These are phyloP conservation scores for Cytospora leucostoma DNA, from an alignment of 2,329 filamentous ascomycete species.

Conservation along the genomic window DNA sequence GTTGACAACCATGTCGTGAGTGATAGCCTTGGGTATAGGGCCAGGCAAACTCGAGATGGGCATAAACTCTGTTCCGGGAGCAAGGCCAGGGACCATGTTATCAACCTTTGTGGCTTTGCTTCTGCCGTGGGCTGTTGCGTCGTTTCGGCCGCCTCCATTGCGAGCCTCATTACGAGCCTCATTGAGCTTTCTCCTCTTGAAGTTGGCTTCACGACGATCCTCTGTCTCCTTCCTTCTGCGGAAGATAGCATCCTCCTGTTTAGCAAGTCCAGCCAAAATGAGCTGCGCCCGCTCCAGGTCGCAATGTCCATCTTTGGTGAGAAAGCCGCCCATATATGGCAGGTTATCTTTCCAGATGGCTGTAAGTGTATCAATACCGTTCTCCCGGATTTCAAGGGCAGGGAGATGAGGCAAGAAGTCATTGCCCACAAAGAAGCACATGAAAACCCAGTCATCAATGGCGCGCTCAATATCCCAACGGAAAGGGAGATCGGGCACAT, in stretches of 20 bases:
- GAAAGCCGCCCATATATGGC: constrained; percentile 87
- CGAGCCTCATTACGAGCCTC: constrained; percentile 37
- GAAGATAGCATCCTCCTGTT: constrained; percentile 93
- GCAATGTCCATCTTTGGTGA: constrained; percentile 93
- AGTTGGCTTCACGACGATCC: constrained; percentile 76
- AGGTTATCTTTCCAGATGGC: constrained; percentile 97
- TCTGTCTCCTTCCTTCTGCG: constrained; percentile 82
- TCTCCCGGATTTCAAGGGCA: constrained; percentile 95
- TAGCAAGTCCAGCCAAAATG: constrained; percentile 85
- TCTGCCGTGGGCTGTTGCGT: constrained; percentile 34
- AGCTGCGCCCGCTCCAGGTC: constrained; percentile 83
- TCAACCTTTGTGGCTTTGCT: constrained; percentile 28
- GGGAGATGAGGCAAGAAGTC: constrained; percentile 97
- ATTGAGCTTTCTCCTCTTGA: constrained; percentile 76
- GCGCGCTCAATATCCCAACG: constrained; percentile 91
- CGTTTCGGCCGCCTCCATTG: constrained; percentile 40
- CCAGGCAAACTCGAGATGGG: constrained; percentile 54
- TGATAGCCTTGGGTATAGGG: constrained; percentile 56
- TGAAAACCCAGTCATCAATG: constrained; percentile 97
- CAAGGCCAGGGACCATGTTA: constrained; percentile 26
- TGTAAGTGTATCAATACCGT: constrained; percentile 93
- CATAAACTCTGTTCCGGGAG: constrained; percentile 34
- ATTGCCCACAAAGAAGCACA: constrained; percentile 98
- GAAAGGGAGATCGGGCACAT: constrained; percentile 80
- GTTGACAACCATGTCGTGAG: constrained; percentile 87